These are phyloP conservation scores for Stromatinia cepivora DNA, from an alignment of 2,329 filamentous ascomycete genomes.

Conservation along the genomic window DNA sequence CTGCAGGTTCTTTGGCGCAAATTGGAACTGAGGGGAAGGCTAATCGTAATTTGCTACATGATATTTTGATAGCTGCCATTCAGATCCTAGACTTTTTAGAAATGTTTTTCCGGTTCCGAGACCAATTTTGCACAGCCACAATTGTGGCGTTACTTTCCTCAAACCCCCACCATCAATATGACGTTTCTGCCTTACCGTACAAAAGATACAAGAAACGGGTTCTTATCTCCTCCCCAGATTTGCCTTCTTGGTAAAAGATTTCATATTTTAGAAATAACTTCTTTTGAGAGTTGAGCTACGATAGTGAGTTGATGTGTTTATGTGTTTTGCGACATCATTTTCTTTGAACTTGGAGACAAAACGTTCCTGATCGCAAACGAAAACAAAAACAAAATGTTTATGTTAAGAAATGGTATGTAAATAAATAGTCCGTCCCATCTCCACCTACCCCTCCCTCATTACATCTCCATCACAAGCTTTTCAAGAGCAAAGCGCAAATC, in stretches of 20 bases:
- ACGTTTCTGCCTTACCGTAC: conserved; percentile 16
- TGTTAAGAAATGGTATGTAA: conserved; percentile 47
- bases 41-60: neutral
- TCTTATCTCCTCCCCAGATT: neutral
- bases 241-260: neutral
- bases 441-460: conserved; percentile 18
- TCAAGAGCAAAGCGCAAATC: neutral
- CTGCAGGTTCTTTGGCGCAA: neutral
- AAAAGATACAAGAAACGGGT: neutral
- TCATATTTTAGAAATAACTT: neutral
- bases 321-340: neutral
- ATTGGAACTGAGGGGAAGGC: neutral
- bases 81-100: conserved; percentile 5
- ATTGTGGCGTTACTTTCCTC: neutral
- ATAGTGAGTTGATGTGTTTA: neutral
- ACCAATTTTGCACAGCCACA: neutral
- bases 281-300: neutral
- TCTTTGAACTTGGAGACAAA: neutral
- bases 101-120: conserved; percentile 20
- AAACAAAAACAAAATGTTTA: conserved; percentile 43
- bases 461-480: conserved; percentile 16
- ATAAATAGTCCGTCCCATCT: conserved; percentile 22
- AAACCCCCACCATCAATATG: conserved; percentile 15
- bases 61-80: neutral
- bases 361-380: conserved; percentile 14